Evolutionary conservation across 2,329 filamentous ascomycete genomes (phyloP).

Genomic region (Aspergillus sp.): DNA sequence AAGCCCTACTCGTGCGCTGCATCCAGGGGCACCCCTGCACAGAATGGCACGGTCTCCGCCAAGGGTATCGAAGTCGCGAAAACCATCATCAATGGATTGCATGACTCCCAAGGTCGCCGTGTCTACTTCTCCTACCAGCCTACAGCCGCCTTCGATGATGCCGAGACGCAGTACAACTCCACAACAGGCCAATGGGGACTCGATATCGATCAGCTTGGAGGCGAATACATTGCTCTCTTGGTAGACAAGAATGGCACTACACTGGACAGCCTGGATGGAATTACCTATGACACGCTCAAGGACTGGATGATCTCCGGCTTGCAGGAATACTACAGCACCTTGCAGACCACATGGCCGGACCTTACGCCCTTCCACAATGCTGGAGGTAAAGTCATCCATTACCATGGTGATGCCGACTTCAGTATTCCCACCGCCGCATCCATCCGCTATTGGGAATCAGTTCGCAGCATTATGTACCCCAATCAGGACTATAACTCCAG

Average conservation of each 20-base stretch:
- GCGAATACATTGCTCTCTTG: slow-evolving; percentile 40
- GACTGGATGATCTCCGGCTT: slow-evolving; percentile 57
- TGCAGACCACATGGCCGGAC: slow-evolving; percentile 59
- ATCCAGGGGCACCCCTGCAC: slow-evolving; percentile 31
- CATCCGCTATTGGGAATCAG: slow-evolving; percentile 58
- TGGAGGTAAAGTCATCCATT: slow-evolving; percentile 61
- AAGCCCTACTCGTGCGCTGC: slow-evolving; percentile 48
- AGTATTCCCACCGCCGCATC: slow-evolving; percentile 57
- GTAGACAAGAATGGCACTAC: slow-evolving; percentile 36
- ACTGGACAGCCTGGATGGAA: slow-evolving; percentile 46
- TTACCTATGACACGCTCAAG: slow-evolving; percentile 59
- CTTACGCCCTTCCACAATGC: slow-evolving; percentile 52
- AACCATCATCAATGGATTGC: slow-evolving; percentile 43
- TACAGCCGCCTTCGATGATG: slow-evolving; percentile 32
- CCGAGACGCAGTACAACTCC: slow-evolving; percentile 30
- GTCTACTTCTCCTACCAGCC: slow-evolving; percentile 45
- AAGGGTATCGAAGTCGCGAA: slow-evolving; percentile 37
- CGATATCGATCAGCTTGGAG: slow-evolving; percentile 37
- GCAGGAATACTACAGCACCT: slow-evolving; percentile 51
- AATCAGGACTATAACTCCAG: slow-evolving; percentile 42
- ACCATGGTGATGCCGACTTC: slow-evolving; percentile 59
- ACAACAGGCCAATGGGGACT: slow-evolving; percentile 33
- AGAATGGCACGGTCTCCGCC: slow-evolving; percentile 33
- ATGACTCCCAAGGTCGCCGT: slow-evolving; percentile 43
- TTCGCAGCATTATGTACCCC: slow-evolving; percentile 54